Percentiles rank a stretch among this genome's conserved stretches.
These are phyloP conservation scores for Hypoxylon sp. DNA, from an alignment of 2,329 filamentous ascomycete species.

Conservation along the genomic window DNA sequence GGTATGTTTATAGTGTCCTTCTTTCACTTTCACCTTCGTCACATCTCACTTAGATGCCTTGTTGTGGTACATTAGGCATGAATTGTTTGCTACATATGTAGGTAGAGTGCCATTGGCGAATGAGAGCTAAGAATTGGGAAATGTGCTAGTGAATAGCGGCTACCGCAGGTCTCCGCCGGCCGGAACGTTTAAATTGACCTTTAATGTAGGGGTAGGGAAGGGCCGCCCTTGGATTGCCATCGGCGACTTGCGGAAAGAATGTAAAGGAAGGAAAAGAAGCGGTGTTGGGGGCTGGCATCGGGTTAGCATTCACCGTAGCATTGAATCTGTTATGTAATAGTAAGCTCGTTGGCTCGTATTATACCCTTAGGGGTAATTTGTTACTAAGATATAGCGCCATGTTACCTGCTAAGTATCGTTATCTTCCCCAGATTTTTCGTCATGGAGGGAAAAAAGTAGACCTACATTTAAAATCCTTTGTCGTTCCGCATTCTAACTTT, in stretches of 20 bases:
- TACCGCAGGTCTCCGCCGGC: slow-evolving; percentile 23
- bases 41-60: too few species aligned
- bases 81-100: neutral
- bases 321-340: slow-evolving; percentile 40
- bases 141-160: too few species aligned
- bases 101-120: slow-evolving; percentile 18
- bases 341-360: slow-evolving; percentile 10
- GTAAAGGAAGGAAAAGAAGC: slow-evolving; percentile 8
- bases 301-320: neutral
- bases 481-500: neutral
- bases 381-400: slow-evolving; percentile 19
- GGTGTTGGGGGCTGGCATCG: slow-evolving; percentile 22
- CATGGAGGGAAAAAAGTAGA: slow-evolving; percentile 5
- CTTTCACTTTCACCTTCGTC: too few species aligned
- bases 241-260: slow-evolving; percentile 23
- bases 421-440: slow-evolving; percentile 35
- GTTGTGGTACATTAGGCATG: neutral
- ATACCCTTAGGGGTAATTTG: neutral
- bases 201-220: neutral
- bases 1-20: too few species aligned
- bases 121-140: neutral
- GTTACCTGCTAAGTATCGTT: slow-evolving; percentile 1
- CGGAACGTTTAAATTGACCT: slow-evolving; percentile 9
- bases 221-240: slow-evolving; percentile 11
- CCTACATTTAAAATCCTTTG: slow-evolving; percentile 13